Evolutionary conservation across 345 rosid species (phyloP), one percentile per base, ranked within the genome.

Genomic region (Euphorbia pulcherrima): DNA sequence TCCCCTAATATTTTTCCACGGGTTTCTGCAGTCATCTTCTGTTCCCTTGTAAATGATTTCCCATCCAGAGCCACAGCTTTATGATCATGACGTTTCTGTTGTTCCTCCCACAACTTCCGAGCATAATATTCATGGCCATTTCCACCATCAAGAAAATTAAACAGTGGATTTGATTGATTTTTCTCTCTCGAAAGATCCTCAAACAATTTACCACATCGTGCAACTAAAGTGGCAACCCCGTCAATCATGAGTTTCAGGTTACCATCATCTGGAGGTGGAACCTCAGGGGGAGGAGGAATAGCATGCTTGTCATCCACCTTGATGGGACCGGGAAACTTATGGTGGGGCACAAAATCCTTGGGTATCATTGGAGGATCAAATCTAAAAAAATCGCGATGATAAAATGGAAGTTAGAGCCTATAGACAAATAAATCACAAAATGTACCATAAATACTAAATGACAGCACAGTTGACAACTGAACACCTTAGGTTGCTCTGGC

Each of bases 111-210:
- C 75, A 94, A 74, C 87, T 78, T 87, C 69, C 96, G 84, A 47
- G 58, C 82, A 67, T 94, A 91, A 78, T 94, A 94, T 20, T 85
- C 96, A 81, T 77, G 87, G 65, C 97, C 94, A 17, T 73, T 82
- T 65, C 99, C 97, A 73, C 96, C 97, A 71, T 63, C 75, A 55
- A 94, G 97, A 84, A 94, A 94, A 83, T 81, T 83, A 81, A 89
- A 94, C 64, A 85, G 74, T 68, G 96, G 90, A 80, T 94, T 89
- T 65, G 92, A 82, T 67, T 82, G 85, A 75, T 94, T 88, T 84
- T 91, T 94, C 82, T 88, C 96, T 75, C 89, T 85, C 29, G 97
- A 92, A 77, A 94, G 96, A 78, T 94, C 99, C 82, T 94, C 99
- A 71, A 83, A 94, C 28, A 91, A 68, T 81, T 89, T 91, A 69